Percentiles rank a stretch among this genome's conserved stretches.
Evolutionary conservation across 805 yeast genomes (phyloP).

Genomic region (Kazachstania kunashirensis): DNA sequence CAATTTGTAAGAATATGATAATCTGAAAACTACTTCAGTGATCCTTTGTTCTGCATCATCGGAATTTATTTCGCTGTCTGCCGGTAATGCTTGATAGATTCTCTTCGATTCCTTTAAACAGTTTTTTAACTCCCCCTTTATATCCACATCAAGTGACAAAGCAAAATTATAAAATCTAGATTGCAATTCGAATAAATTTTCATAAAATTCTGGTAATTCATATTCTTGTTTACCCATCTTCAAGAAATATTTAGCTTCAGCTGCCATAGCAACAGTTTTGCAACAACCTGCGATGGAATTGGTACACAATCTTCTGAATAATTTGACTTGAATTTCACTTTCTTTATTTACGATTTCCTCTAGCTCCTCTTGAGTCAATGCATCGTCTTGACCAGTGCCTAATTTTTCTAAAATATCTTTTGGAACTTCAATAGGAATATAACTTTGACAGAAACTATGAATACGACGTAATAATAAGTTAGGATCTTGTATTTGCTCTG

Average conservation of each 20-base stretch:
- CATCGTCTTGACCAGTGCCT: constrained; percentile 10
- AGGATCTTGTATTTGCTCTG: constrained; percentile 26
- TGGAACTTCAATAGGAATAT: constrained; percentile 39
- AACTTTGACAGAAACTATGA: constrained; percentile 54
- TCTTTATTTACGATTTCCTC: constrained; percentile 45
- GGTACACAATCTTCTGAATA: constrained; percentile 55
- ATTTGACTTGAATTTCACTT: constrained; percentile 49
- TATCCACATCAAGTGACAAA: constrained; percentile 56
- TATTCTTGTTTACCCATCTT: constrained; percentile 14
- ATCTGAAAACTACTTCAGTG: constrained; percentile 30
- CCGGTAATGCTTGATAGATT: constrained; percentile 33
- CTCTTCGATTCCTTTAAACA: constrained; percentile 32
- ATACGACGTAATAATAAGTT: constrained; percentile 50
- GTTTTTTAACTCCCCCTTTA: constrained; percentile 33
- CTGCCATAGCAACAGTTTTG: constrained; percentile 19
- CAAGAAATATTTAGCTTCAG: constrained; percentile 21
- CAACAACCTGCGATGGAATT: constrained; percentile 37
- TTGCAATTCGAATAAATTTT: constrained; percentile 26
- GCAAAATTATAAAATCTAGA: constrained; percentile 43
- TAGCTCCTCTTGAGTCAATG: constrained; percentile 29
- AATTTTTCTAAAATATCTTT: constrained; percentile 18
- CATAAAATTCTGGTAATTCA: constrained; percentile 17
- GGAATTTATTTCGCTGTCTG: constrained; percentile 22
- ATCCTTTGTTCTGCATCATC: constrained; percentile 28
- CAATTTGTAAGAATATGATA: constrained; percentile 30